Base-by-base conservation (phyloP, 1,284 basidiomycete species). In the Apiotrichum siamense region DNA sequence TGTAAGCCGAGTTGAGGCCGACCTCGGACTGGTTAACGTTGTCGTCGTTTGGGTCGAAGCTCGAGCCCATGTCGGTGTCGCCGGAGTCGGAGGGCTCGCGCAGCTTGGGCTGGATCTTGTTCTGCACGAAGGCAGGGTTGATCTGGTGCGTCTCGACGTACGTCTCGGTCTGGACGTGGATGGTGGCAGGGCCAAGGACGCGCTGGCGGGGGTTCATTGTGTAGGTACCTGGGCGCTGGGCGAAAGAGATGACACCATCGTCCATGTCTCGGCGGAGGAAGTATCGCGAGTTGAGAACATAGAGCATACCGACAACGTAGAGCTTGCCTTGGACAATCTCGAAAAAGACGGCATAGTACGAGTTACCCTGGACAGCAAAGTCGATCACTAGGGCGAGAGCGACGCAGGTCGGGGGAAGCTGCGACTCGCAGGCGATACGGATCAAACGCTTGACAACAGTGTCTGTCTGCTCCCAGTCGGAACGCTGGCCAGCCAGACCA, bases 131-230 rank as follows among this genome's bases (percentile, higher is more conserved):
- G 10, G 50, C 49, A 6, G 54, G 46, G 49, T 50, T 50, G 48
- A 57, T 57, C 33, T 50, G 45, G 44, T 57, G 55, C 26, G 45
- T 33, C 54, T 64, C 61, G 54, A 57, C 49, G 32, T 64, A 61
- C 18, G 61, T 62, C 42, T 64, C 61, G n/a, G 61, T 61, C 41
- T 60, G 58, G 36, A 64, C 58, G 42, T 64, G 58, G 36, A 64
- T 58, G 13, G 59, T 61, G 3, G 58, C 63, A 0, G 50, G 50
- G 18, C 55, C 55, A 15, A 41, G 31, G 37, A 42, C 25, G 17
- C 49, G 47, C 31, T 18, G 27, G 21, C 44, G 29, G 18, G 41
- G 41, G 21, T 50, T 48, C 44, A 37, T 39, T 29, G 12, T 26
- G 43, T 49, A 59, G 0, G 55, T 58, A 35, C 54, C 59, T 4